Percentiles rank a stretch among this genome's conserved stretches.
Conservation (phyloP, 1,139 yeast genomes). For the Nakaseomyces glabratus region DNA sequence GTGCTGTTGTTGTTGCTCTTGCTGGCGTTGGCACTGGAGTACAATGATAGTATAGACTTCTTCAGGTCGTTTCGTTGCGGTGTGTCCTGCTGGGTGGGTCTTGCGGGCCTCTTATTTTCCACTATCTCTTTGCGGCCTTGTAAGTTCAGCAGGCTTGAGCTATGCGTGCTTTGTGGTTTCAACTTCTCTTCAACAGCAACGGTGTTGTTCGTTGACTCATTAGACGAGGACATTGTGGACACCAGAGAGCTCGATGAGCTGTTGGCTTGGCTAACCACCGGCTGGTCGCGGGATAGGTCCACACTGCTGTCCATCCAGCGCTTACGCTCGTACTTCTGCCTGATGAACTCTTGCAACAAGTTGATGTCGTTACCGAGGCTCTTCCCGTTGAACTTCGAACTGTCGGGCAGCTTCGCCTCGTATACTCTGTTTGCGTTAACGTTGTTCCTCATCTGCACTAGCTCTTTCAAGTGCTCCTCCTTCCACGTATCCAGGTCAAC, state of each 20-base stretch:
- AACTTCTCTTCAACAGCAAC: background rate
- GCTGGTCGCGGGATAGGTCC: background rate
- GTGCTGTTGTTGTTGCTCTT: slow-evolving; percentile 6
- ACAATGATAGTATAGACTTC: slow-evolving; percentile 80
- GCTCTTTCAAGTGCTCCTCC: slow-evolving; percentile 75
- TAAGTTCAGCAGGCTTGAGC: slow-evolving; percentile 6
- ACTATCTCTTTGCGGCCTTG: slow-evolving; percentile 1
- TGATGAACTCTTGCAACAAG: slow-evolving; percentile 79
- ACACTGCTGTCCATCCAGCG: slow-evolving; percentile 52
- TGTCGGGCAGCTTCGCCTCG: slow-evolving; percentile 58
- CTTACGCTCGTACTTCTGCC: slow-evolving; percentile 83
- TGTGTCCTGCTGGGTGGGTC: slow-evolving; percentile 29
- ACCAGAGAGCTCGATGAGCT: background rate
- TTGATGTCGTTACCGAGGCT: slow-evolving; percentile 57
- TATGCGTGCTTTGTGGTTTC: too few relatives aligned
- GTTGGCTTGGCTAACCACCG: background rate
- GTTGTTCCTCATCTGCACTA: slow-evolving; percentile 81
- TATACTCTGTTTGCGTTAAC: slow-evolving; percentile 61
- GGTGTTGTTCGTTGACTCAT: slow-evolving; percentile 5
- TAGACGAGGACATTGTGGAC: slow-evolving; percentile 8
- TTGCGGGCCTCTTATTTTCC: slow-evolving; percentile 13
- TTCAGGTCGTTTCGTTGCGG: slow-evolving; percentile 69
- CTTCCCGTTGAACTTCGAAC: slow-evolving; percentile 46
- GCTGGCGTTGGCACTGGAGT: slow-evolving; percentile 49
- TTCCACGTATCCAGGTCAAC: slow-evolving; percentile 97